Evolutionary conservation across 1,139 yeast genomes (phyloP).

Genomic region (Ashbya aceris): DNA sequence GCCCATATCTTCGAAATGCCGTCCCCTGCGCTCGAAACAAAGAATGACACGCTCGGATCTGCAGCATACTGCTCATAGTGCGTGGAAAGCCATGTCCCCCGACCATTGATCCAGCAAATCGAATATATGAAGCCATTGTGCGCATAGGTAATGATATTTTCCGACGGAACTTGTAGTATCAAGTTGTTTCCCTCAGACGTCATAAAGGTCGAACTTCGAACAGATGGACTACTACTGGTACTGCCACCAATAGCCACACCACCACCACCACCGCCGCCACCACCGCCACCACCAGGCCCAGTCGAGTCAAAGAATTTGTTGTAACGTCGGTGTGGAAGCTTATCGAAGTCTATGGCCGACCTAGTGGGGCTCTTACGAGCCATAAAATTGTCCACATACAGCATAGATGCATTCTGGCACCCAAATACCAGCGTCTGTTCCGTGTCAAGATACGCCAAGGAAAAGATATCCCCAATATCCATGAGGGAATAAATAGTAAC

Average conservation of each 20-base stretch:
- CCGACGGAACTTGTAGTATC: slow-evolving; percentile 42
- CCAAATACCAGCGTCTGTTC: slow-evolving; percentile 68
- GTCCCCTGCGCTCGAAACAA: slow-evolving; percentile 82
- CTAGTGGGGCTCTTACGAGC: slow-evolving; percentile 6
- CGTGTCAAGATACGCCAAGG: slow-evolving; percentile 59
- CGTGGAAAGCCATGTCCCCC: slow-evolving; percentile 2
- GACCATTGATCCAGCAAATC: slow-evolving; percentile 35
- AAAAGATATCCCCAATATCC: slow-evolving; percentile 91
- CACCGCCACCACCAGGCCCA: slow-evolving; percentile 61
- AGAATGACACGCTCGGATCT: slow-evolving; percentile 29
- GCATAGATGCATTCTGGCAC: slow-evolving; percentile 82
- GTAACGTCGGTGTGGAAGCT: slow-evolving; percentile 70
- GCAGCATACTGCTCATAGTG: slow-evolving; percentile 3
- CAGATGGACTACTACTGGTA: too few relatives aligned
- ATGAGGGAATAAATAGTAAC: slow-evolving; percentile 72
- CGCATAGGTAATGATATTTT: slow-evolving; percentile 67
- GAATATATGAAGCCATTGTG: slow-evolving; percentile 87
- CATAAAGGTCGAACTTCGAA: too few relatives aligned
- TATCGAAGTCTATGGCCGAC: slow-evolving; percentile 13
- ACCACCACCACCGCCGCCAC: too few relatives aligned
- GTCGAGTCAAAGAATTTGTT: slow-evolving; percentile 83
- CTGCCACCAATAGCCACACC: background rate
- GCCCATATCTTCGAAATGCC: slow-evolving; percentile 77
- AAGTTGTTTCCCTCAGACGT: too few relatives aligned
- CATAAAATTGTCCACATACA: slow-evolving; percentile 47